Evolutionary conservation across 176 grass and related monocot species (phyloP).

Genomic region (Avena atlantica): DNA sequence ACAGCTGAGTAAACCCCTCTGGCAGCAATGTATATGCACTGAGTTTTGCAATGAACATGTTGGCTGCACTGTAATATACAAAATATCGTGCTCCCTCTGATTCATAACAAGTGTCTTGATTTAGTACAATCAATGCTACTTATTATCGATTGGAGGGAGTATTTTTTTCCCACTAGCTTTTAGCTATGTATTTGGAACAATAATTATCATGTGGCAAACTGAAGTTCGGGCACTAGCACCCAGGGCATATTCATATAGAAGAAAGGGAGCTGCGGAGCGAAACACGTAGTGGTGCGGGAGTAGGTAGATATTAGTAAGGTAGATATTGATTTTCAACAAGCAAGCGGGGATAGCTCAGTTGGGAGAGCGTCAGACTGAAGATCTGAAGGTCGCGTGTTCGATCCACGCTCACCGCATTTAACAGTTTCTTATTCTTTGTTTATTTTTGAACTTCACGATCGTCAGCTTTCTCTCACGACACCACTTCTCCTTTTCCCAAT

Average conservation of each 20-base stretch:
- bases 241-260: too few species aligned
- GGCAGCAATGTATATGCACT: neutral
- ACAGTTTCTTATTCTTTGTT: neutral
- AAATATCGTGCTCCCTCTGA: neutral
- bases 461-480: too few species aligned
- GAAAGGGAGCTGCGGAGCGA: too few species aligned
- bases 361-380: conserved; percentile 99
- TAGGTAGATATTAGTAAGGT: neutral
- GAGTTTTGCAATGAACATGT: conserved; percentile 9
- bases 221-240: neutral
- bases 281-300: neutral
- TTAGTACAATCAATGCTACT: too few species aligned
- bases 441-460: neutral
- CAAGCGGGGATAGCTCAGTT: conserved; percentile 95
- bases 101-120: too few species aligned
- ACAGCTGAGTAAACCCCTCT: conserved; percentile 33
- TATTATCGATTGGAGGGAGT: too few species aligned
- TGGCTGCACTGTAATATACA: conserved; percentile 23
- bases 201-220: neutral
- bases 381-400: conserved; percentile 99
- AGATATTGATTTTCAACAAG: fast-evolving
- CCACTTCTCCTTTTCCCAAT: too few species aligned
- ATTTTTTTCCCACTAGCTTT: neutral
- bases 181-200: neutral
- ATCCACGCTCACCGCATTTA: conserved; percentile 80